Conservation (phyloP, 805 yeast species). For the Metschnikowia shivogae region DNA sequence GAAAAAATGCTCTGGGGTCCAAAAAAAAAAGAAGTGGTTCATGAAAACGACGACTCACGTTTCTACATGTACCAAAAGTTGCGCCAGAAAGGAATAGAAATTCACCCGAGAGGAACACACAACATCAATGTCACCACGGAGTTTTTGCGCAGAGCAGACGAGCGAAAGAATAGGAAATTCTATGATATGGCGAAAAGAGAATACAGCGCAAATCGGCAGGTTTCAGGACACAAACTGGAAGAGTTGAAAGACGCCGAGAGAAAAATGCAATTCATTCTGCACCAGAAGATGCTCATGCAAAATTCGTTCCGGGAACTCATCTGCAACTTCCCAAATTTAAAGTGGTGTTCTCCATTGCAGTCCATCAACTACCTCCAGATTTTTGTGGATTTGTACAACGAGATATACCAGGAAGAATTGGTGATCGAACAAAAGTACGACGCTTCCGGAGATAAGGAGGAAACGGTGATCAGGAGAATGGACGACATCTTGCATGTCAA, state of each 20-base stretch:
- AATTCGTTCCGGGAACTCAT: conserved; percentile 9
- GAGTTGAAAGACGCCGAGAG: not conserved
- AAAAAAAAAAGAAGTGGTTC: not conserved
- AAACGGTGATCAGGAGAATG: conserved; percentile 11
- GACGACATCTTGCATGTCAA: not conserved
- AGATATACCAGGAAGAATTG: conserved; percentile 13
- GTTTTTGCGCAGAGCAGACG: not conserved
- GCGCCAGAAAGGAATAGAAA: conserved; percentile 1
- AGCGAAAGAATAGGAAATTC: not conserved
- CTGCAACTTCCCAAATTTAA: conserved; percentile 5
- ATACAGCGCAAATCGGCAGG: too few relatives aligned
- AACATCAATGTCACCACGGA: conserved; percentile 3
- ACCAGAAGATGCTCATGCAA: conserved; percentile 11
- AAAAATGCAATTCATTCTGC: not conserved
- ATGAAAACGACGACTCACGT: not conserved
- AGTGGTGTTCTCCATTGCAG: conserved; percentile 16
- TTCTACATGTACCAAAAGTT: conserved; percentile 1
- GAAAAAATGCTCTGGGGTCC: not conserved
- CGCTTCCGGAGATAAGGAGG: conserved; percentile 8
- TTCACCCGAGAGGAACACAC: conserved; percentile 1
- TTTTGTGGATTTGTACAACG: conserved; percentile 15
- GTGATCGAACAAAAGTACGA: conserved; percentile 9
- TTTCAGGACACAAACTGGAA: not conserved
- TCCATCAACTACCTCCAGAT: conserved; percentile 16
- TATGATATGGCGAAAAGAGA: not conserved